A percentile compares a stretch with the other conserved stretches of the same genome.
Evolutionary conservation across 257 asterid genomes (phyloP).

Genomic region (Voacanga thouarsii): DNA sequence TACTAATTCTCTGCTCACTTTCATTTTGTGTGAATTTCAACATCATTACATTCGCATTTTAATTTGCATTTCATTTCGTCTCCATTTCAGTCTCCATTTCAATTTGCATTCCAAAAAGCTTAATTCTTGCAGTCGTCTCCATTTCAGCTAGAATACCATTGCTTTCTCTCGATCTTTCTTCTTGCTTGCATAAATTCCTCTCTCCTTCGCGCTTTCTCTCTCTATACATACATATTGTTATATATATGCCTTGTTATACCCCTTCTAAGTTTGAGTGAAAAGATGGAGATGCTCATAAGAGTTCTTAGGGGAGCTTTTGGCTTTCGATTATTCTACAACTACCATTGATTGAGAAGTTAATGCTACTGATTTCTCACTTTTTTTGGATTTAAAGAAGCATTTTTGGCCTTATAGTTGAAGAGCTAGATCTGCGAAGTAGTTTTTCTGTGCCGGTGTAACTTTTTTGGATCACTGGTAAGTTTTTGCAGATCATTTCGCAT

Average conservation of each 20-base stretch:
- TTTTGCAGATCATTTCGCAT: neutral
- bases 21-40: too few species aligned
- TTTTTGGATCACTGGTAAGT: neutral
- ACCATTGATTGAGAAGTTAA: neutral
- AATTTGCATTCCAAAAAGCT: too few species aligned
- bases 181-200: conserved; percentile 24
- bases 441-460: neutral
- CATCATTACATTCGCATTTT: too few species aligned
- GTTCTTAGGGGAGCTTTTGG: conserved; percentile 8
- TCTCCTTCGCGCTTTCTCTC: conserved; percentile 38
- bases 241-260: neutral
- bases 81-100: conserved; percentile 27
- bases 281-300: conserved; percentile 1
- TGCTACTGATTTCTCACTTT: neutral
- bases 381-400: neutral
- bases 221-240: conserved; percentile 9
- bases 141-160: conserved; percentile 12
- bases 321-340: neutral
- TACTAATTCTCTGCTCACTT: too few species aligned
- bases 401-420: neutral
- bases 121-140: conserved; percentile 15
- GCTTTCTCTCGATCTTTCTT: conserved; percentile 21
- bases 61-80: conserved; percentile 27
- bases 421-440: conserved; percentile 1
- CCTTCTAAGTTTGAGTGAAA: neutral